Percentiles rank a stretch among this genome's conserved stretches.
Evolutionary conservation across 371 early-diverging fungal species (phyloP).

Genomic region (Vairimorpha ceranae): DNA sequence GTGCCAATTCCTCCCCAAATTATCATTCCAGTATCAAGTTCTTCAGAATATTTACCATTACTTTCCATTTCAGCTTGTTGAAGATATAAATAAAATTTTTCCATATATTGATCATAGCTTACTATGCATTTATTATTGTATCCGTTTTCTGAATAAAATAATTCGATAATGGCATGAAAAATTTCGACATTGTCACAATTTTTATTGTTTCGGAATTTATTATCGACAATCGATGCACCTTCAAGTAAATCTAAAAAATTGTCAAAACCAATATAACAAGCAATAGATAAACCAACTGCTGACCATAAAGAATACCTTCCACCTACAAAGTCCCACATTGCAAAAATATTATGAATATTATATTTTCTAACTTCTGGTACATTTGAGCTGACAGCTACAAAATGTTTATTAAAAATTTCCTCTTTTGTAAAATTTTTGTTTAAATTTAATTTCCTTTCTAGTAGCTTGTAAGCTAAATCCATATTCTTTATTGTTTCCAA

Average conservation of each 20-base stretch:
- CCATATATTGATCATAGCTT: conserved; percentile 93
- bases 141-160: conserved; percentile 76
- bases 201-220: conserved; percentile 77
- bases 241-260: conserved; percentile 80
- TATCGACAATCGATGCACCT: conserved; percentile 90
- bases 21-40: conserved; percentile 83
- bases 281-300: conserved; percentile 89
- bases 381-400: conserved; percentile 94
- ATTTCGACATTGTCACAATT: conserved; percentile 81
- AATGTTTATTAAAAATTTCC: conserved; percentile 70
- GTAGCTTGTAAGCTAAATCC: conserved; percentile 68
- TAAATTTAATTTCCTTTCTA: conserved; percentile 13
- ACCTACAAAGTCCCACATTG: conserved; percentile 99
- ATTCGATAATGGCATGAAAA: conserved; percentile 78
- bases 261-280: conserved; percentile 82
- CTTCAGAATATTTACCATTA: conserved; percentile 86
- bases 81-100: conserved; percentile 87
- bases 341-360: conserved; percentile 93
- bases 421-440: conserved; percentile 63
- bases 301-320: conserved; percentile 98
- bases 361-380: conserved; percentile 73
- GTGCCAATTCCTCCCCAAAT: conserved; percentile 99
- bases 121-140: conserved; percentile 86
- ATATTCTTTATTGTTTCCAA: conserved; percentile 95
- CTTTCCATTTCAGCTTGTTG: conserved; percentile 98